Conservation (phyloP, 2,329 filamentous ascomycete genomes). For the Neocucurbitaria cava region DNA sequence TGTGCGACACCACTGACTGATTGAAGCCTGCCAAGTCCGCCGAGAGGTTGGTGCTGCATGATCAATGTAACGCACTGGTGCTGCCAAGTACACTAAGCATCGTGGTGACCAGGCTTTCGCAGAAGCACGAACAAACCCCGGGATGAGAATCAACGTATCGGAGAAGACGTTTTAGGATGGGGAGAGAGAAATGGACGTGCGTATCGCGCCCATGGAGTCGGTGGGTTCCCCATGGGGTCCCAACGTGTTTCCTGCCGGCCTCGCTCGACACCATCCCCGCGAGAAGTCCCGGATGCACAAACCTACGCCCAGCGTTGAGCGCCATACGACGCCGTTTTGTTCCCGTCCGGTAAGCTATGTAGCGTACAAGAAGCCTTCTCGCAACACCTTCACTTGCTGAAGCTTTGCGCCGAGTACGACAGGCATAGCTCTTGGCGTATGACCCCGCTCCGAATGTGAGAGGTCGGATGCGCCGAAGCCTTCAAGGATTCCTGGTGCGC, state of each 20-base stretch:
- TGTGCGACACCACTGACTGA: constrained; percentile 28
- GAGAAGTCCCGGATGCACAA: not conserved
- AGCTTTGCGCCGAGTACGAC: constrained; percentile 31
- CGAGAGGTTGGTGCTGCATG: constrained; percentile 34
- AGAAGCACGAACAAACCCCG: constrained; percentile 22
- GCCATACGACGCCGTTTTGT: constrained; percentile 3
- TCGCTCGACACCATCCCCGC: not conserved
- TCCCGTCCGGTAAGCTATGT: constrained; percentile 25
- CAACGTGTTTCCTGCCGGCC: not conserved
- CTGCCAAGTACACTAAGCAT: constrained; percentile 40
- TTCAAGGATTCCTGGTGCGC: constrained; percentile 25
- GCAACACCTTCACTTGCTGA: constrained; percentile 21
- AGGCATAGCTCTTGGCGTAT: constrained; percentile 36
- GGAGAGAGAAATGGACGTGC: constrained; percentile 19
- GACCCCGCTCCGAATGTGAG: constrained; percentile 22
- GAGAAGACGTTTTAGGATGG: constrained; percentile 5
- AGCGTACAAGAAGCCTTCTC: constrained; percentile 34
- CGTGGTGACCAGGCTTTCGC: constrained; percentile 16
- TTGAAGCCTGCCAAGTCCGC: constrained; percentile 41
- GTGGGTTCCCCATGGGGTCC: constrained; percentile 35
- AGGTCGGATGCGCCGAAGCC: constrained; percentile 26
- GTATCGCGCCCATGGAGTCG: constrained; percentile 22
- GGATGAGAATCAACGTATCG: constrained; percentile 24
- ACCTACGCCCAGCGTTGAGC: not conserved
- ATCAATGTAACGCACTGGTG: constrained; percentile 31